Evolutionary conservation across 208 protist genomes (phyloP).

Genomic region (Trichomonas vaginalis): DNA sequence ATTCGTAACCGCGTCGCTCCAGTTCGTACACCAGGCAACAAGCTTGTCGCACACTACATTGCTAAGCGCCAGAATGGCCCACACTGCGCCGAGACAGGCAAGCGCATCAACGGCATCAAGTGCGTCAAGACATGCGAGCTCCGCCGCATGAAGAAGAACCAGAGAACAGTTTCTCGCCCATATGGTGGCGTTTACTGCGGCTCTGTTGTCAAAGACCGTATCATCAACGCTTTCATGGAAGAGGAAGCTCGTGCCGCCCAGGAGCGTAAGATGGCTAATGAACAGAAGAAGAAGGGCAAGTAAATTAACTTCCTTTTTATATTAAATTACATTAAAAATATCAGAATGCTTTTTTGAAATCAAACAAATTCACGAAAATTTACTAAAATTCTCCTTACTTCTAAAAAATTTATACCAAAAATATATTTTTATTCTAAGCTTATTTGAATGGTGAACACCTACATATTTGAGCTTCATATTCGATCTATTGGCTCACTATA

Average conservation of each 20-base stretch:
- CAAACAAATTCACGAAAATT: too few species aligned
- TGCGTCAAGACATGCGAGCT: neutral
- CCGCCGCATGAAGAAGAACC: neutral
- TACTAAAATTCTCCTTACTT: too few species aligned
- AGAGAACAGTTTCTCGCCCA: neutral
- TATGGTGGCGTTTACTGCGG: conserved; percentile 6
- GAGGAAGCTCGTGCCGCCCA: neutral
- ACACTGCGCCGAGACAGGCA: neutral
- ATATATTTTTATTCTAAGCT: too few species aligned
- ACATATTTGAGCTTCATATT: too few species aligned
- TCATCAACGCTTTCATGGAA: conserved; percentile 11
- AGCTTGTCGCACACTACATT: neutral
- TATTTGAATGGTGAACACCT: too few species aligned
- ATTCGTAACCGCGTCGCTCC: neutral
- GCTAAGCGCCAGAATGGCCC: neutral
- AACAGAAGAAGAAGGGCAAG: neutral
- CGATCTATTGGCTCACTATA: too few species aligned
- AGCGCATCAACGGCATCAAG: neutral
- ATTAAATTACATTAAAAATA: neutral
- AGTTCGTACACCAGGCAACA: conserved; percentile 13
- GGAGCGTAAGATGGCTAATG: neutral
- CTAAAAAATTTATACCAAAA: too few species aligned
- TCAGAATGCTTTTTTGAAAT: too few species aligned
- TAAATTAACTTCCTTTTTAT: neutral
- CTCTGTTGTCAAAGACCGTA: neutral